Evolutionary conservation across 805 yeast species (phyloP), one percentile per base, ranked within the genome.

Genomic region (Wickerhamomyces bisporus): DNA sequence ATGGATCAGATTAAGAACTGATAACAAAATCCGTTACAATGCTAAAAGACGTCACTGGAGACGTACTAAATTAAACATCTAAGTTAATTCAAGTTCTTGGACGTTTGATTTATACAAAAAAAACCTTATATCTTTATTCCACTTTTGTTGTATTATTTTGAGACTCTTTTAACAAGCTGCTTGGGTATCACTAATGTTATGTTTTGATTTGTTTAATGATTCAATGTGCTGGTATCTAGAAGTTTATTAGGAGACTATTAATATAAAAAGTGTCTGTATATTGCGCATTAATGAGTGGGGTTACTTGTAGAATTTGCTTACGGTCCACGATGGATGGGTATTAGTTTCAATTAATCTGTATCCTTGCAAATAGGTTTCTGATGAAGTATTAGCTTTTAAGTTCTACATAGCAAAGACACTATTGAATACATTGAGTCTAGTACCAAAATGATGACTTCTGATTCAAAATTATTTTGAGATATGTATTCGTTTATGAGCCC

Each of bases 31-130:
- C 79, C 87, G 95, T 81, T 87, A 87, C 86, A 91, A 91, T 78
- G 94, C 96, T 70, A 93, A 93, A 88, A 88, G 98, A 86, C 85
- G 98, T 82, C 95, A 93, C 93, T 91, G 98, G 98, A 91, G 96
- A 86, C 86, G 98, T 85, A 91, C 97, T 66, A 91, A 91, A 95
- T 81, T 91, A 76, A 79, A 81, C 81, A 72, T 91, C 81, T 91
- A 89, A 86, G 68, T 43, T 34, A 32, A 19, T 36, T 37, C 5
- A 21, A 7, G 24, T 19, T 26, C 34, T 16, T 37, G 23, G 24
- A 28, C 3, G 26, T 28, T 32, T 28, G 13, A 27, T 16, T 23
- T 21, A 21, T 16, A 23, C 21, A 10, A 4, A 30, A 17, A 16
- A 21, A 26, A 28, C 31, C 12, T 28, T 28, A 41, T 34, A 40